Conservation (phyloP, 345 rosid genomes). For the Luvunga scandens region DNA sequence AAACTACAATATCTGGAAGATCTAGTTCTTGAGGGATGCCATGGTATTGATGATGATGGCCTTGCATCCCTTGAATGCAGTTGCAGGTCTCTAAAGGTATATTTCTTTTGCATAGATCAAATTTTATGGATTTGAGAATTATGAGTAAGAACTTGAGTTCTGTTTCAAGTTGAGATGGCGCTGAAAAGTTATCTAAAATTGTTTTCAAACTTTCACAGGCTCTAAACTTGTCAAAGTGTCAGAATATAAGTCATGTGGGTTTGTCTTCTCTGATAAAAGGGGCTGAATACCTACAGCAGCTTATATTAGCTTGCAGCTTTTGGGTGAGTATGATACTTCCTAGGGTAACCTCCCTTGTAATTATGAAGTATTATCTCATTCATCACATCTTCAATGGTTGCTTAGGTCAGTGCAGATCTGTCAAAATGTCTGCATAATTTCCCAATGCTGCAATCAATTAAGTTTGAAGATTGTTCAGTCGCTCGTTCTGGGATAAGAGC, state of each 20-base stretch:
- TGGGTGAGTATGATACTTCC: slow-evolving; percentile 18
- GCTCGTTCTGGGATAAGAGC: slow-evolving; percentile 51
- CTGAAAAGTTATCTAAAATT: neutral
- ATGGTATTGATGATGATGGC: slow-evolving; percentile 46
- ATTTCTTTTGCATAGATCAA: neutral
- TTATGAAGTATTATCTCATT: slow-evolving; percentile 41
- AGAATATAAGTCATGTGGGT: slow-evolving; percentile 52
- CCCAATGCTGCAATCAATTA: slow-evolving; percentile 48
- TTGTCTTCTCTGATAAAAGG: slow-evolving; percentile 48
- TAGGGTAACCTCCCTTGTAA: slow-evolving; percentile 14
- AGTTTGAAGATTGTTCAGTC: slow-evolving; percentile 54
- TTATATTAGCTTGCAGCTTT: slow-evolving; percentile 45
- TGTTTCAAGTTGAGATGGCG: neutral
- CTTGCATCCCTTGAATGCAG: slow-evolving; percentile 33
- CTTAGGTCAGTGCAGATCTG: slow-evolving; percentile 51
- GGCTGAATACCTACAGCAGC: slow-evolving; percentile 45
- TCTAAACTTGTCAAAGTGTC: slow-evolving; percentile 63
- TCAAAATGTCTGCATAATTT: slow-evolving; percentile 47
- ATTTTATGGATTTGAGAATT: neutral
- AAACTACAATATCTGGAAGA: slow-evolving; percentile 47
- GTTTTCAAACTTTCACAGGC: slow-evolving; percentile 27
- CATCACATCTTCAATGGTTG: neutral
- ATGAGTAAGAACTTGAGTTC: neutral
- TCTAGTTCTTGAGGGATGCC: slow-evolving; percentile 46
- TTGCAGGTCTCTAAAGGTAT: slow-evolving; percentile 44